Percentiles rank a stretch among this genome's conserved stretches.
Conservation (phyloP, 2,329 filamentous ascomycete genomes). For the Mycosphaerella arachidis region DNA sequence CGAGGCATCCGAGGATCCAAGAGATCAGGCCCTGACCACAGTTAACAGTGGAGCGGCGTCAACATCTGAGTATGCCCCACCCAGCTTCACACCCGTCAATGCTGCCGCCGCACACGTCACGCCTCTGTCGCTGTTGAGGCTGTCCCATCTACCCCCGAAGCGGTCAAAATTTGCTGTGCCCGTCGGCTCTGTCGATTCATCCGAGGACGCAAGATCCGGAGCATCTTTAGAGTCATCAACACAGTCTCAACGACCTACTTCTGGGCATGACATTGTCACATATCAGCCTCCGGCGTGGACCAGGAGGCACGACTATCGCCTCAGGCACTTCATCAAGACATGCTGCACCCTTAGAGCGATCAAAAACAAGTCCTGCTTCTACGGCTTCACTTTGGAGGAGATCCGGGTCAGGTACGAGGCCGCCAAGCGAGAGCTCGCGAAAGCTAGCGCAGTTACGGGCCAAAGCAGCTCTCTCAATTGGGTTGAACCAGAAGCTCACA, state of each 20-base stretch:
- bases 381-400: neutral
- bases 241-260: neutral
- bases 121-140: neutral
- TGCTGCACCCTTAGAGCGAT: neutral
- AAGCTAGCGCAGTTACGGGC: neutral
- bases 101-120: too few species aligned
- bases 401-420: neutral
- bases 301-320: neutral
- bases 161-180: neutral
- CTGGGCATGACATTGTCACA: neutral
- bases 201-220: neutral
- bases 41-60: neutral
- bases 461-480: neutral
- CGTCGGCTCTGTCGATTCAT: neutral
- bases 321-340: neutral
- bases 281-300: neutral
- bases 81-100: neutral
- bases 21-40: neutral
- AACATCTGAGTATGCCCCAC: neutral
- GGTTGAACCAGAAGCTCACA: neutral
- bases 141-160: neutral
- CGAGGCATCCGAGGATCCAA: too few species aligned
- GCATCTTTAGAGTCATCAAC: neutral
- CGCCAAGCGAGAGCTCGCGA: neutral
- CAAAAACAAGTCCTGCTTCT: neutral